Percentiles rank a stretch among this genome's conserved stretches.
phyloP scores from a whole-genome alignment of 78 protist genomes.

The Dictyostelium citrinum region DNA sequence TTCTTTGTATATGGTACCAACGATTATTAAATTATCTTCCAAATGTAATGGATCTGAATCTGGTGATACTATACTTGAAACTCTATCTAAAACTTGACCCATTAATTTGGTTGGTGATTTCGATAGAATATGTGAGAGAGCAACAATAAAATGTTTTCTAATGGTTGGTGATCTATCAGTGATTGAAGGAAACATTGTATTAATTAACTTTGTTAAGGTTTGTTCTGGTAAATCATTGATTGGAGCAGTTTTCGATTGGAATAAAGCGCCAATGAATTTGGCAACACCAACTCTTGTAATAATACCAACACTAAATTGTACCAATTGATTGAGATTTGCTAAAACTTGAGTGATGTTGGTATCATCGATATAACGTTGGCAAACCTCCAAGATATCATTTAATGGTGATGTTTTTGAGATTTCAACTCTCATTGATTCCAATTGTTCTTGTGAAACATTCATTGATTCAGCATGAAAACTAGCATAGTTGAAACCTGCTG shows the following conservation, averaged over 20 bases:
- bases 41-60: background rate
- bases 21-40: background rate
- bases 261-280: slow-evolving; percentile 32
- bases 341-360: slow-evolving; percentile 23
- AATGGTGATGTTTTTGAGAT: slow-evolving; percentile 60
- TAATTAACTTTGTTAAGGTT: background rate
- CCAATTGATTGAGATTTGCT: slow-evolving; percentile 26
- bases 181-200: slow-evolving; percentile 38
- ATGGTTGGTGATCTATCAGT: slow-evolving; percentile 27
- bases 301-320: slow-evolving; percentile 77
- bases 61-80: background rate
- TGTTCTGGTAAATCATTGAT: background rate
- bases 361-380: slow-evolving; percentile 32
- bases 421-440: slow-evolving; percentile 54
- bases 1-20: slow-evolving; percentile 26
- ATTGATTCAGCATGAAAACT: slow-evolving; percentile 59
- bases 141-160: slow-evolving; percentile 3
- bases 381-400: slow-evolving; percentile 45
- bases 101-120: background rate
- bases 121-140: background rate
- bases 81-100: background rate
- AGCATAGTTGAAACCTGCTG: slow-evolving; percentile 76
- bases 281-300: slow-evolving; percentile 70
- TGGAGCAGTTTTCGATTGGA: slow-evolving; percentile 24
- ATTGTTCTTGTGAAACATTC: slow-evolving; percentile 55